Conservation (phyloP, 2,329 filamentous ascomycete species). For the Penicillium capsulatum region DNA sequence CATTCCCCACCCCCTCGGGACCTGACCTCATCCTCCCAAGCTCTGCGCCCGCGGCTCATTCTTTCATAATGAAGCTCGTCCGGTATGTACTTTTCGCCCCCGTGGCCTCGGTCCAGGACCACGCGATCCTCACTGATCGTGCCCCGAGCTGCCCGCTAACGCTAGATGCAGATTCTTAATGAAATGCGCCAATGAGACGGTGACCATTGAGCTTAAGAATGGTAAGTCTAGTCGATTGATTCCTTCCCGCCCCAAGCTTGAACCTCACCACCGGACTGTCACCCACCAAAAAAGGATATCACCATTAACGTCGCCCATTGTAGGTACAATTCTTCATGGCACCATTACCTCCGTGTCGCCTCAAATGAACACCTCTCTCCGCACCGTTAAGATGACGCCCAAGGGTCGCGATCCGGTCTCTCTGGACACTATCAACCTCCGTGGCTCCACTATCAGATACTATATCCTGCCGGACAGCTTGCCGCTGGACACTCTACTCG, state of each 20-base stretch:
- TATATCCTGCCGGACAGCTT: slow-evolving; percentile 94
- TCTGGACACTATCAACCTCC: slow-evolving; percentile 93
- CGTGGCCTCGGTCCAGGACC: no score
- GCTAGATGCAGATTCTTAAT: slow-evolving; percentile 74
- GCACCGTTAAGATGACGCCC: slow-evolving; percentile 93
- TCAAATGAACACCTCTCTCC: slow-evolving; percentile 96
- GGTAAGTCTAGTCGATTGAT: slow-evolving; percentile 51
- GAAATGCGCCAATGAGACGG: slow-evolving; percentile 99
- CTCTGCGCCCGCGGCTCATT: slow-evolving; percentile 1
- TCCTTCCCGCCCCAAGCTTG: slow-evolving; percentile 1
- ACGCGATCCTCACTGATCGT: no score
- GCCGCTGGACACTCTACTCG: slow-evolving; percentile 87
- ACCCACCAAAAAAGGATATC: slow-evolving; percentile 2
- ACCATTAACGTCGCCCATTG: neutral
- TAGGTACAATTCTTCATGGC: slow-evolving; percentile 92
- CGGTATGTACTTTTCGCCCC: slow-evolving; percentile 62
- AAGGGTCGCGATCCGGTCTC: slow-evolving; percentile 81
- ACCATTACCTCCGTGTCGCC: slow-evolving; percentile 96
- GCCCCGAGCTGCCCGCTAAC: slow-evolving; percentile 17
- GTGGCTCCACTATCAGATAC: slow-evolving; percentile 93
- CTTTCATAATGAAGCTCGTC: slow-evolving; percentile 84
- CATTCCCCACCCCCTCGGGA: slow-evolving; percentile 6
- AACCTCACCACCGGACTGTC: neutral
- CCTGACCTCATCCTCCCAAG: neutral
- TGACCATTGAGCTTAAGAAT: slow-evolving; percentile 98